Evolutionary conservation across 495 filamentous ascomycete species (phyloP).

Genomic region (Aspergillus carlsbadensis): DNA sequence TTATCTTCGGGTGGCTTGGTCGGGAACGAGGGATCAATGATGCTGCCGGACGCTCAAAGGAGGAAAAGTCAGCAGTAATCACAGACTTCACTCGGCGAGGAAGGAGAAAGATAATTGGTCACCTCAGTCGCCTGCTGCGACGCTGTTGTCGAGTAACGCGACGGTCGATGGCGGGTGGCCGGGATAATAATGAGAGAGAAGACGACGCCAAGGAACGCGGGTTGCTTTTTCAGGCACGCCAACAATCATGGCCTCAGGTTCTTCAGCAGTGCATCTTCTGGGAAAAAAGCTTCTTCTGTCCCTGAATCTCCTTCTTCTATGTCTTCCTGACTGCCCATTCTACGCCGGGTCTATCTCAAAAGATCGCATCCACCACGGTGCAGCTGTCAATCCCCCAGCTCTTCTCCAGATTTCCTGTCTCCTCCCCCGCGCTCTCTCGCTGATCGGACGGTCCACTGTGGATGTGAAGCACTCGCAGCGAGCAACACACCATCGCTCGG

Average conservation of each 20-base stretch:
- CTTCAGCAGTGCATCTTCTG: neutral
- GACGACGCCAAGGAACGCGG: constrained; percentile 8
- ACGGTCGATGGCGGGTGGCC: neutral
- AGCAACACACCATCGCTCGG: constrained; percentile 6
- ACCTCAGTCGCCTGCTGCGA: neutral
- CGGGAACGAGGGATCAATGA: too few species aligned
- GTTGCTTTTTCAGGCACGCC: constrained; percentile 1
- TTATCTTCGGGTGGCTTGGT: constrained; percentile 2
- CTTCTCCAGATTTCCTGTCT: constrained; percentile 16
- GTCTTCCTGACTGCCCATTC: neutral
- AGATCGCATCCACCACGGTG: neutral
- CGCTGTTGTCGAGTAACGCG: neutral
- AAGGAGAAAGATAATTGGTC: neutral
- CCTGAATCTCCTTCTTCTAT: neutral
- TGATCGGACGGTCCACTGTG: constrained; percentile 21
- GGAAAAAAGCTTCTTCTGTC: neutral
- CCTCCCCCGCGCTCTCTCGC: constrained; percentile 17
- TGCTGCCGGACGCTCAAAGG: constrained; percentile 1
- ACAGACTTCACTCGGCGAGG: neutral
- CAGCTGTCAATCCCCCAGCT: constrained; percentile 6
- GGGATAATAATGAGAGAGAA: neutral
- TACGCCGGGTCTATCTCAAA: neutral
- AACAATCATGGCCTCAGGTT: constrained; percentile 4
- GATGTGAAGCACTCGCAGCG: neutral
- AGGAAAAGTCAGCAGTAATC: neutral